phyloP scores from a whole-genome alignment of 768 basidiomycete species.

The Chalciporus chontae region DNA sequence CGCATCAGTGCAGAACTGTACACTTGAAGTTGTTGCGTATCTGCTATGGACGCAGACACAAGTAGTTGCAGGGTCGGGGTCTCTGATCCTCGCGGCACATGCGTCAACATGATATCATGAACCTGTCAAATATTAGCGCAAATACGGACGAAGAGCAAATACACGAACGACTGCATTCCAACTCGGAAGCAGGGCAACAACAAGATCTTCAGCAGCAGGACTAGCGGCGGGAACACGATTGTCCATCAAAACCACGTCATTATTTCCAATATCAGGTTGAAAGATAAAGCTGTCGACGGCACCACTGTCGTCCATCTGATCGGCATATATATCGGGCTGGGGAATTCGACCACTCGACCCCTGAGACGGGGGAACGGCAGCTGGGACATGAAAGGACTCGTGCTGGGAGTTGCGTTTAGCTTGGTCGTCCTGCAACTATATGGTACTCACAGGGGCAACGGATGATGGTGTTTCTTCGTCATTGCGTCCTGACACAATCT shows the following conservation, averaged over 20 bases:
- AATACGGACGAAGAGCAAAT: background rate
- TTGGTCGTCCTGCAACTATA: background rate
- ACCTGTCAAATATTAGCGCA: constrained; percentile 38
- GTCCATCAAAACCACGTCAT: constrained; percentile 36
- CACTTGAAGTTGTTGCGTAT: constrained; percentile 21
- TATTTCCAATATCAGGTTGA: constrained; percentile 19
- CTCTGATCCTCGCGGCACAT: constrained; percentile 38
- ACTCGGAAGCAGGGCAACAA: constrained; percentile 39
- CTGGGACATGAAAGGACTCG: constrained; percentile 18
- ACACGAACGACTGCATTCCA: constrained; percentile 54
- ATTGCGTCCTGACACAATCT: constrained; percentile 10
- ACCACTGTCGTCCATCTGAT: constrained; percentile 11
- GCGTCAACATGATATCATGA: constrained; percentile 57
- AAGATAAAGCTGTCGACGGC: constrained; percentile 11
- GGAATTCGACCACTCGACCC: constrained; percentile 3
- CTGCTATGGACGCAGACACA: constrained; percentile 34
- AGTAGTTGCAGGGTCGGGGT: constrained; percentile 53
- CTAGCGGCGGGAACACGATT: constrained; percentile 13
- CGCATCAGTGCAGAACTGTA: constrained; percentile 44
- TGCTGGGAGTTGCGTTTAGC: constrained; percentile 1
- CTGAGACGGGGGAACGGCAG: constrained; percentile 21
- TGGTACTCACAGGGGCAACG: constrained; percentile 6
- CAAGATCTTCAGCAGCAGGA: constrained; percentile 25
- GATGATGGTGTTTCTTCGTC: constrained; percentile 14
- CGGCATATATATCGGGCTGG: constrained; percentile 22